Percentiles rank a stretch among this genome's conserved stretches.
phyloP scores from a whole-genome alignment of 2,329 filamentous ascomycete species.

The Aphanoascus verrucosus region DNA sequence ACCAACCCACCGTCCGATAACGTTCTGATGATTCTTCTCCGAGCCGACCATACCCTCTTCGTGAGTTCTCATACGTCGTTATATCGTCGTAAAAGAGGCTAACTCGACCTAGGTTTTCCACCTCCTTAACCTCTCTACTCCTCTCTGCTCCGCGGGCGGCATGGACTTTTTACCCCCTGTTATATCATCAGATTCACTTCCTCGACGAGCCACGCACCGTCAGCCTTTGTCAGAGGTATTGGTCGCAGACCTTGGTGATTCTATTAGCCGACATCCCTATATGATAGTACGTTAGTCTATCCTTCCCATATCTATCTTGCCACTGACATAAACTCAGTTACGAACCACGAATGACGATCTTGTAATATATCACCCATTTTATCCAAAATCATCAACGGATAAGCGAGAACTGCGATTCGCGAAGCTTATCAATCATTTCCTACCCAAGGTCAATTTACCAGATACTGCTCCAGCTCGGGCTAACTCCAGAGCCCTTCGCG shows the following conservation, averaged over 20 bases:
- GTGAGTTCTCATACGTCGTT: slow-evolving; percentile 41
- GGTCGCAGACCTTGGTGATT: slow-evolving; percentile 74
- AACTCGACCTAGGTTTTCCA: slow-evolving; percentile 55
- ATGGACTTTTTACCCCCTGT: slow-evolving; percentile 67
- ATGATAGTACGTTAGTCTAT: slow-evolving; percentile 56
- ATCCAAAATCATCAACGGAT: slow-evolving; percentile 25
- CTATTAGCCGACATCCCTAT: slow-evolving; percentile 59
- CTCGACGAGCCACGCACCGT: slow-evolving; percentile 58
- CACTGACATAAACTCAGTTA: slow-evolving; percentile 41
- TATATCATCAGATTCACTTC: slow-evolving; percentile 59
- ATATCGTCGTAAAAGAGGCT: background rate
- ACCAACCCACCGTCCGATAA: slow-evolving; percentile 32
- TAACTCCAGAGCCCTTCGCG: slow-evolving; percentile 39
- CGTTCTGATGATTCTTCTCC: slow-evolving; percentile 67
- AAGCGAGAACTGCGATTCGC: slow-evolving; percentile 54
- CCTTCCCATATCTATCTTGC: background rate
- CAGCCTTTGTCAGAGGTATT: slow-evolving; percentile 69
- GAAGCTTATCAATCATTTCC: slow-evolving; percentile 58
- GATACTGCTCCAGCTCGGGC: background rate
- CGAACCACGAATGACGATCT: slow-evolving; percentile 73
- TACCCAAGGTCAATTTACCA: slow-evolving; percentile 50
- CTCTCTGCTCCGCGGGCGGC: slow-evolving; percentile 64
- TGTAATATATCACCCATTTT: slow-evolving; percentile 74
- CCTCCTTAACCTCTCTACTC: slow-evolving; percentile 59
- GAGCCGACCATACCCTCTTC: slow-evolving; percentile 59